phyloP scores from a whole-genome alignment of 345 rosid genomes.

The Lenwebbia sp. region DNA sequence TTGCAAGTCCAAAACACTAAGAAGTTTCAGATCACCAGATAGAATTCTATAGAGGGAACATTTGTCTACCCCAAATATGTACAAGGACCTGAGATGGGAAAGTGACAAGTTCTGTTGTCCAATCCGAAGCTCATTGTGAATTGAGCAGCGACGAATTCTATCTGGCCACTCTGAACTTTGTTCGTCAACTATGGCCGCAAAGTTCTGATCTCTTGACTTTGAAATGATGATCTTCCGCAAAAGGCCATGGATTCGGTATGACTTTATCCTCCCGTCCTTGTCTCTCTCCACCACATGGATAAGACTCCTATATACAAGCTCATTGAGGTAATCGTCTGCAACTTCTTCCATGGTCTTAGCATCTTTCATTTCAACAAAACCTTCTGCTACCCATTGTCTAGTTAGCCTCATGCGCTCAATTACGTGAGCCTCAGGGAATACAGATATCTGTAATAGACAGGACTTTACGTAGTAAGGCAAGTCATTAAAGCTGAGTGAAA shows the following conservation, averaged over 20 bases:
- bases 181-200: conserved; percentile 15
- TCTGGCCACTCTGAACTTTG: conserved; percentile 8
- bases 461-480: conserved; percentile 31
- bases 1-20: conserved; percentile 29
- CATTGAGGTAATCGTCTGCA: conserved; percentile 30
- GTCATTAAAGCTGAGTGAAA: conserved; percentile 32
- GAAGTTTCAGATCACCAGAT: conserved; percentile 10
- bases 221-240: conserved; percentile 17
- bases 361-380: conserved; percentile 25
- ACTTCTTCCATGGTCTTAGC: conserved; percentile 34
- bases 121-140: conserved; percentile 10
- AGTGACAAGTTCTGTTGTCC: conserved; percentile 2
- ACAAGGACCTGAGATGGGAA: conserved; percentile 27
- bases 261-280: conserved; percentile 18
- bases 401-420: conserved; percentile 17
- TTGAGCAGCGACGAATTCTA: conserved; percentile 30
- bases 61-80: conserved; percentile 18
- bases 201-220: conserved; percentile 30
- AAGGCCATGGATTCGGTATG: conserved; percentile 29
- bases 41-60: background rate
- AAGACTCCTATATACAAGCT: conserved; percentile 30
- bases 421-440: conserved; percentile 23
- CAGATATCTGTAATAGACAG: conserved; percentile 28
- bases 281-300: conserved; percentile 17
- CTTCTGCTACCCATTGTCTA: conserved; percentile 37